Evolutionary conservation across 1,139 yeast species (phyloP), one percentile per base, ranked within the genome.

Genomic region (Debaryomyces sp.): DNA sequence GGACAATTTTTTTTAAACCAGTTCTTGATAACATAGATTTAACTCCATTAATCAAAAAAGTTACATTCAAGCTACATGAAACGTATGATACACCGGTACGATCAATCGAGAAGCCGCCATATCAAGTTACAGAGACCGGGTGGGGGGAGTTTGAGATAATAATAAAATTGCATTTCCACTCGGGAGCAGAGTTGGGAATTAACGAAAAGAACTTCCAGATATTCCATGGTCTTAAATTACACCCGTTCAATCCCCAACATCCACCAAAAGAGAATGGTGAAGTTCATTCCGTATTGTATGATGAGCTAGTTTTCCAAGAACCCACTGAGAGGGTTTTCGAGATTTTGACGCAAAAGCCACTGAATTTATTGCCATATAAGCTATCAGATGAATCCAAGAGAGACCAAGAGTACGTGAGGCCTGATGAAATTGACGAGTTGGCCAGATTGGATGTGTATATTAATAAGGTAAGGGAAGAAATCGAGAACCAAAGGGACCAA

Each of bases 121-220:
- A 88, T 60, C 96, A 92, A 64, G 92, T 94, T 12, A 89, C 97
- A 1, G 99, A 95, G 63, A 89, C 98, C 0, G 99, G 99, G 0
- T 94, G 99, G 99, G 99, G 99, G 53, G 99, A 94, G 67, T 94
- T 94, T 69, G 99, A 94, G 62, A 88, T 95, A 53, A 82, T 88
- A 36, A 85, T 94, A 49, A 89, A 92, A 65, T 81, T 94, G 30
- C 92, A 86, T 66, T 94, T 94, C 68, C 87, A 86, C 40, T 78
- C 86, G 23, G 96, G 90, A 30, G 87, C 96, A 15, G 81, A 76
- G 44, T 60, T 76, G 43, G 80, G 80, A 4, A 73, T 76, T 30
- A 86, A 86, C 58, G 99, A 95, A 64, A 95, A 94, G 72, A 87
- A 88, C 64, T 74, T 94, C 46, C 89, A 85, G 50, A 76, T 94